Evolutionary conservation across 2,329 filamentous ascomycete species (phyloP).

Genomic region (Pezicula rhizophila): DNA sequence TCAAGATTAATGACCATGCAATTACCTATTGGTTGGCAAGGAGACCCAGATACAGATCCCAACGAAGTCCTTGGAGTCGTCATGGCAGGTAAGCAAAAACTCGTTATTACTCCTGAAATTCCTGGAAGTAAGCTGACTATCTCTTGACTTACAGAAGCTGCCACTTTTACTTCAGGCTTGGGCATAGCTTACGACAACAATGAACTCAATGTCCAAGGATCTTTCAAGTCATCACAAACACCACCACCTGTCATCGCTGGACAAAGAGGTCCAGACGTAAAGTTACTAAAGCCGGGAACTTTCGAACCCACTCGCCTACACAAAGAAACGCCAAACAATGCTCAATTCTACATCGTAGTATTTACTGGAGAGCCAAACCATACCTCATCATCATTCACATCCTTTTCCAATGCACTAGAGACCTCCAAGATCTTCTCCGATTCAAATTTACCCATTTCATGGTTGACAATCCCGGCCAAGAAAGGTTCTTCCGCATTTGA

Average conservation of each 20-base stretch:
- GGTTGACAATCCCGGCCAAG: constrained; percentile 36
- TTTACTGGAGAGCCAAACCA: constrained; percentile 31
- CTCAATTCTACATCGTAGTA: constrained; percentile 35
- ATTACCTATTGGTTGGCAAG: constrained; percentile 32
- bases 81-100: constrained; percentile 31
- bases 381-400: constrained; percentile 14
- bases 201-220: constrained; percentile 34
- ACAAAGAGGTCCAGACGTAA: constrained; percentile 39
- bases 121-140: no score
- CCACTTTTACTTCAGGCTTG: constrained; percentile 55
- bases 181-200: constrained; percentile 50
- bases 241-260: constrained; percentile 29
- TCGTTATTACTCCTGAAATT: no score
- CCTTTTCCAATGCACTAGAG: constrained; percentile 10
- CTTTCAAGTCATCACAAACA: constrained; percentile 14
- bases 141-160: constrained; percentile 34
- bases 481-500: constrained; percentile 35
- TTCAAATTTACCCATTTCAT: constrained; percentile 41
- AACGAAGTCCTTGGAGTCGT: constrained; percentile 46
- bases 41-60: constrained; percentile 34
- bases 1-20: constrained; percentile 34
- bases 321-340: constrained; percentile 35
- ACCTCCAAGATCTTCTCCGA: constrained; percentile 24
- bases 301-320: constrained; percentile 37
- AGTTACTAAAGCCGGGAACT: constrained; percentile 38